These are phyloP conservation scores for Cyberlindnera mycetangii DNA, from an alignment of 805 yeast genomes.

Conservation along the genomic window DNA sequence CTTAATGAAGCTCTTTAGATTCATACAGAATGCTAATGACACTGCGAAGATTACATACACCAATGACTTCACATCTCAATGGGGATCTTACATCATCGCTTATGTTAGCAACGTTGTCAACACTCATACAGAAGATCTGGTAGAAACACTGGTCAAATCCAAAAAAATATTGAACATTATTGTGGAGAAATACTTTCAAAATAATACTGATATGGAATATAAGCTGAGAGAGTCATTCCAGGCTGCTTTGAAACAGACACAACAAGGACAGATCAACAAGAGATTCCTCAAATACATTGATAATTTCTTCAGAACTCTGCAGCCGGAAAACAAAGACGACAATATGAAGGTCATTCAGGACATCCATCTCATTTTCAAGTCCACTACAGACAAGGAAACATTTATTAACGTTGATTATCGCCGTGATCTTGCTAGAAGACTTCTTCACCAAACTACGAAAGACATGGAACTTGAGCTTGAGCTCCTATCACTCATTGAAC, in stretches of 20 bases:
- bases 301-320: constrained; percentile 14
- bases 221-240: constrained; percentile 24
- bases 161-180: constrained; percentile 18
- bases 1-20: constrained; percentile 13
- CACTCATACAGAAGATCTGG: constrained; percentile 8
- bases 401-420: constrained; percentile 20
- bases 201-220: constrained; percentile 16
- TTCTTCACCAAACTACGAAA: constrained; percentile 14
- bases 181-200: constrained; percentile 8
- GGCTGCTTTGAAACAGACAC: constrained; percentile 8
- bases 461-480: constrained; percentile 12
- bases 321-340: not conserved
- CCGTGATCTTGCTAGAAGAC: constrained; percentile 22
- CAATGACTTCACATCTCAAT: constrained; percentile 5
- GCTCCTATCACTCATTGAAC: constrained; percentile 10
- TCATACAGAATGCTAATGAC: constrained; percentile 8
- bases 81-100: constrained; percentile 16
- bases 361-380: constrained; percentile 20
- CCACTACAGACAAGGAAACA: constrained; percentile 21
- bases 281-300: constrained; percentile 21
- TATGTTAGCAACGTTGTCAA: constrained; percentile 12
- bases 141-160: constrained; percentile 16
- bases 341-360: constrained; percentile 11
- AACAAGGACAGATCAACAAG: constrained; percentile 11
- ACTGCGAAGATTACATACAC: constrained; percentile 1